Evolutionary conservation across 345 rosid species (phyloP), one percentile per base, ranked within the genome.

Genomic region (Gossypium herbaceum): DNA sequence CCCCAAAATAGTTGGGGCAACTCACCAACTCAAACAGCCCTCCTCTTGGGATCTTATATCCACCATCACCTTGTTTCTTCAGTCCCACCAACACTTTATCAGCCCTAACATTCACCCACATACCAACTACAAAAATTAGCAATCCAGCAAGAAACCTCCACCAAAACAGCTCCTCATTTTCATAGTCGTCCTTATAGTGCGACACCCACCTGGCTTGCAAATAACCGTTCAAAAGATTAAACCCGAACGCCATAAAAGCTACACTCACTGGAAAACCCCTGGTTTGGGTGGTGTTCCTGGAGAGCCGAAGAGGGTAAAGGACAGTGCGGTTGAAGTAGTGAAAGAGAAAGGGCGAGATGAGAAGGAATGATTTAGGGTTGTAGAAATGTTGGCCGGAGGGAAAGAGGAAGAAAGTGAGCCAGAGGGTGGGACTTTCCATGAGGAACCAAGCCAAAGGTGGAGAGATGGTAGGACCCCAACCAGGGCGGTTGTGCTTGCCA

Each of bases 1-100:
- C 98, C 12, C 99, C 98, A 0, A 89, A 82, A 75, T 96, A 93
- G 65, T 93, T 93, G 2, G 99, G 97, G 57, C 98, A 96, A 77
- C 94, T 91, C 41, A 90, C 92, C n/a, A 76, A 1, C 79, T 96
- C 94, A 66, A 96, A 91, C 91, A 82, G 85, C 5, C 97, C 95
- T 67, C 94, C 98, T 67, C 88, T 86, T 1, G 98, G 95, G 48
- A 93, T 82, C 84, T 82, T 86, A 48, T 93, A 93, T 43, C 90
- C 96, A 19, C 91, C 91, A 8, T 86, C 88, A 20, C 88, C 88
- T 54, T 77, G 85, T 71, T 76, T 86, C 81, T 89, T 95, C 59
- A 93, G 9, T 16, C 89, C 84, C 66, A 89, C 86, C 83, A 95
- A 65, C 59, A 84, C 89, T 75, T 76, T 78, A 75, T 93, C 99